Conservation (phyloP, 139 green algal species). For the Coelastrella sp. region DNA sequence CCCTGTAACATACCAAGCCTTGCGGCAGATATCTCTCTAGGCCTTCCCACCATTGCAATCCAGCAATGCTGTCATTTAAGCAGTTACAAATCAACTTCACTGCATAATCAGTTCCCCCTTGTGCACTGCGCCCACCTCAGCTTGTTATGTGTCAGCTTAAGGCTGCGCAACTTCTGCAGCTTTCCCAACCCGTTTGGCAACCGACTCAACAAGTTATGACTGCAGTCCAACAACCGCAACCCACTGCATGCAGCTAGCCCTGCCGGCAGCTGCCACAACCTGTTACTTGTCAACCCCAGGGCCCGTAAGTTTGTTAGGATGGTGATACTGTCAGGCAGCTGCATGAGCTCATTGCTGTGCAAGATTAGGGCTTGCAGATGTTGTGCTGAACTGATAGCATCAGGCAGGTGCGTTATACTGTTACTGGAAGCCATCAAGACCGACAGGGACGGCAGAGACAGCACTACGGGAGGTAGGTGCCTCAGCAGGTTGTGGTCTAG, state of each 20-base stretch:
- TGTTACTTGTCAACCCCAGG: slow-evolving; percentile 34
- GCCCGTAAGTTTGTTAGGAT: slow-evolving; percentile 23
- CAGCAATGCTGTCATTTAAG: too few relatives aligned
- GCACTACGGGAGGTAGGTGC: slow-evolving; percentile 47
- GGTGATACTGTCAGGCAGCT: slow-evolving; percentile 43
- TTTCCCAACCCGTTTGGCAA: slow-evolving; percentile 18
- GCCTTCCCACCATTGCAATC: too few relatives aligned
- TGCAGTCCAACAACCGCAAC: slow-evolving; percentile 65
- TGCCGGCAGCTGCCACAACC: slow-evolving; percentile 33
- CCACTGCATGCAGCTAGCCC: slow-evolving; percentile 11
- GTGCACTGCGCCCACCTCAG: background rate
- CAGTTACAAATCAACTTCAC: too few relatives aligned
- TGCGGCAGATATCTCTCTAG: too few relatives aligned
- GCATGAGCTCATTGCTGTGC: slow-evolving; percentile 56
- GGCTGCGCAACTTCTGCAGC: slow-evolving; percentile 20
- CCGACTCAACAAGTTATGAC: slow-evolving; percentile 48
- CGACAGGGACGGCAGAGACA: slow-evolving; percentile 50
- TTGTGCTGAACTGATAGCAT: background rate
- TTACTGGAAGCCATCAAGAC: slow-evolving; percentile 64
- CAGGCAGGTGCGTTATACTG: slow-evolving; percentile 52
- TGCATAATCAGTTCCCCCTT: too few relatives aligned
- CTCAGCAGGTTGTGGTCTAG: slow-evolving; percentile 65
- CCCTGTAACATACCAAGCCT: too few relatives aligned
- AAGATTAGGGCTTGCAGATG: slow-evolving; percentile 63
- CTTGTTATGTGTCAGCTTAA: slow-evolving; percentile 49